Percentiles rank a stretch among this genome's conserved stretches.
Evolutionary conservation across 176 grass and related monocot genomes (phyloP).

Genomic region (Musa itinerans): DNA sequence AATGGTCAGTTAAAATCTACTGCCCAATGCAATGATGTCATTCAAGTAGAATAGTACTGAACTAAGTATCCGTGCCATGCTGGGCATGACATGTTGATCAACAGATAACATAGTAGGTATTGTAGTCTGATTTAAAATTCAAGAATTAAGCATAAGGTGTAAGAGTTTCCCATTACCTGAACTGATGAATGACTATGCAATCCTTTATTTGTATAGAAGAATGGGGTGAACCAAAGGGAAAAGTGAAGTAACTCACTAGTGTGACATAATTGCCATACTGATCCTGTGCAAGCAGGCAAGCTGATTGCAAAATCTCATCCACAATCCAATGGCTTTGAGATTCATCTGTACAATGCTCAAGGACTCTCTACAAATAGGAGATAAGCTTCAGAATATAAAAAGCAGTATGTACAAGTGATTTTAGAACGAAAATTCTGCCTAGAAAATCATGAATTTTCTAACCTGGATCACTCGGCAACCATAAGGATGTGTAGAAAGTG

Average conservation of each 20-base stretch:
- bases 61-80: not conserved
- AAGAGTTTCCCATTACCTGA: not conserved
- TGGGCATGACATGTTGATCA: not conserved
- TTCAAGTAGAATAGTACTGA: not conserved
- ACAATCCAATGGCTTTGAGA: conserved; percentile 82
- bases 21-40: not conserved
- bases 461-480: conserved; percentile 99
- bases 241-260: conserved; percentile 40
- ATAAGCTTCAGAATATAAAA: not conserved
- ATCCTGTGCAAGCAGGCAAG: conserved; percentile 79
- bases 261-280: conserved; percentile 99
- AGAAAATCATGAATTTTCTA: not conserved
- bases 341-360: conserved; percentile 74
- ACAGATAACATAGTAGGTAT: not conserved
- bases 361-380: conserved; percentile 51
- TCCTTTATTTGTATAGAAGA: not conserved
- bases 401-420: too few relatives aligned
- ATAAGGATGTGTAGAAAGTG: conserved; percentile 90
- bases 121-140: not conserved
- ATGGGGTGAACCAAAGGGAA: not conserved
- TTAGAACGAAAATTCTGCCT: not conserved
- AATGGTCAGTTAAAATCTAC: not conserved
- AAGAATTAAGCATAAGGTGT: not conserved
- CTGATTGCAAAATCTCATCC: conserved; percentile 89
- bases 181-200: not conserved